phyloP scores from a whole-genome alignment of 2,329 filamentous ascomycete genomes.

The Colletotrichum sublineola region DNA sequence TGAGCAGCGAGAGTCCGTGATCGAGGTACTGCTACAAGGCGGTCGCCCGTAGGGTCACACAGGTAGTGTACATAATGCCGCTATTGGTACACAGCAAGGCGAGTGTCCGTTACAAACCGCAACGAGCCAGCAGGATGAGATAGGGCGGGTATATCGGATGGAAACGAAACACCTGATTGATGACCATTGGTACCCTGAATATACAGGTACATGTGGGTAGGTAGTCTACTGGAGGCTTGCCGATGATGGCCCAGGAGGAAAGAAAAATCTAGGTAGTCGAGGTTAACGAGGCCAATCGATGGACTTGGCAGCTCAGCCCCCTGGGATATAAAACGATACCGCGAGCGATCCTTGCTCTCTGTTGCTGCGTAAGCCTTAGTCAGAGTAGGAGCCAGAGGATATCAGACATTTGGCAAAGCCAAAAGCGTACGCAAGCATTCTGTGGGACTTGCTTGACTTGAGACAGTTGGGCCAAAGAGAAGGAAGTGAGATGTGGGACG shows the following conservation, averaged over 20 bases:
- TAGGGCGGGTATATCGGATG: constrained; percentile 4
- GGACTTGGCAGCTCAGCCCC: constrained; percentile 34
- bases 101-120: background rate
- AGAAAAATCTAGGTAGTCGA: constrained; percentile 4
- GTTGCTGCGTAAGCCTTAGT: constrained; percentile 36
- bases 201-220: constrained; percentile 3
- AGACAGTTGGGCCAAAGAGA: constrained; percentile 14
- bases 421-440: constrained; percentile 39
- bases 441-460: constrained; percentile 30
- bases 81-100: too few relatives aligned
- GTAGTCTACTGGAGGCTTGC: constrained; percentile 25
- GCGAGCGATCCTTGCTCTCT: constrained; percentile 25
- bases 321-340: constrained; percentile 28
- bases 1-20: constrained; percentile 3
- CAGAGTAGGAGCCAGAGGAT: constrained; percentile 16
- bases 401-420: constrained; percentile 18
- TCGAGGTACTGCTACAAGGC: too few relatives aligned
- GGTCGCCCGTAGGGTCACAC: too few relatives aligned
- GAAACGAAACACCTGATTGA: constrained; percentile 32
- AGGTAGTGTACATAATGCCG: too few relatives aligned
- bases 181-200: constrained; percentile 35
- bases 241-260: constrained; percentile 12
- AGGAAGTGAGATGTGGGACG: constrained; percentile 21
- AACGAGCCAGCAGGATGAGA: constrained; percentile 2
- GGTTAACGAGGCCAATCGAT: constrained; percentile 24